Evolutionary conservation across 1,284 basidiomycete genomes (phyloP).

Genomic region (Phellopilus nigrolimitatus): DNA sequence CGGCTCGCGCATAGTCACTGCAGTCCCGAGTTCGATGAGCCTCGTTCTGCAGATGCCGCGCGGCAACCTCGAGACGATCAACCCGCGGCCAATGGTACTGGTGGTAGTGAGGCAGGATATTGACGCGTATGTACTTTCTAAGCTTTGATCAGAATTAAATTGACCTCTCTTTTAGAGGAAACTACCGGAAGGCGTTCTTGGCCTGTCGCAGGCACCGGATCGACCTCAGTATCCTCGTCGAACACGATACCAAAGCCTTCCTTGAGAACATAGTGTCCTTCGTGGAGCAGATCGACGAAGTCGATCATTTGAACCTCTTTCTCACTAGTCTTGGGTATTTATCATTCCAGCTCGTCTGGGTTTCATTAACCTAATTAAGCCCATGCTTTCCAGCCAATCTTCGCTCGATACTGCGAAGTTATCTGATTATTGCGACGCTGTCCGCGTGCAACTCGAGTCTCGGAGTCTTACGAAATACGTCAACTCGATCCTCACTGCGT

Average conservation of each 20-base stretch:
- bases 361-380: not conserved
- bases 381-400: constrained; percentile 47
- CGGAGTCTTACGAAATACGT: constrained; percentile 77
- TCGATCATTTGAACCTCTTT: constrained; percentile 93
- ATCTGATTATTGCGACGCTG: constrained; percentile 72
- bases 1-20: constrained; percentile 81
- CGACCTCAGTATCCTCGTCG: constrained; percentile 85
- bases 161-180: constrained; percentile 37
- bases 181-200: constrained; percentile 84
- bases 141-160: not conserved
- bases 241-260: constrained; percentile 73
- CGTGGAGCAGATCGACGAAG: constrained; percentile 81
- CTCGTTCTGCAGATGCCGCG: constrained; percentile 96
- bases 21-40: constrained; percentile 83
- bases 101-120: constrained; percentile 75
- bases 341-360: not conserved
- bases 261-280: constrained; percentile 60
- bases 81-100: constrained; percentile 88
- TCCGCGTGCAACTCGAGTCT: constrained; percentile 70
- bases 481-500: constrained; percentile 88
- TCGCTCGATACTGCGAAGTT: constrained; percentile 53
- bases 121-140: constrained; percentile 48
- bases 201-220: constrained; percentile 92
- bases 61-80: constrained; percentile 95
- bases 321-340: constrained; percentile 75